Base-by-base conservation (phyloP, 2,329 filamentous ascomycete genomes). In the Cadophora sp. region DNA sequence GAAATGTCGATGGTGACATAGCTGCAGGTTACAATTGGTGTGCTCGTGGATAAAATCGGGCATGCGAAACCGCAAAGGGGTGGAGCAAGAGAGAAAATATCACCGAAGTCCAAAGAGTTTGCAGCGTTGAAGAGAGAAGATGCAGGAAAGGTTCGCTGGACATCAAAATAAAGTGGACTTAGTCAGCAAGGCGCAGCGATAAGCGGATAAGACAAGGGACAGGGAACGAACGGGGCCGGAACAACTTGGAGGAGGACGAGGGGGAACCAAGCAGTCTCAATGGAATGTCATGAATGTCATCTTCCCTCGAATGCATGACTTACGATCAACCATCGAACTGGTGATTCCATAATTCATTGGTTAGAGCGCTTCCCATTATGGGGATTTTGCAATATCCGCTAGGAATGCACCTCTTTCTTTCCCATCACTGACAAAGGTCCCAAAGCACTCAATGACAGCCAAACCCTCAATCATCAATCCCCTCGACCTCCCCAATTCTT, bases 401-500 rank as follows among this genome's bases (percentile, higher is more conserved):
- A 45, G n/a, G 5, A 48, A 13, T 20, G 2, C 18, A 39, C 7
- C 11, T 9, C 11, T 7, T 7, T 39, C 11, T 13, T 6, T 13
- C 11, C 36, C 8, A 39, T 8, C 4, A 6, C 36, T 30, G 27
- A 30, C 27, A 30, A 30, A 6, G 27, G 27, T 30, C 8, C 8
- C 36, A 13, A 39, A 9, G 36, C 2, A 39, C 2, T 13, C 36
- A 55, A 68, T 72, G 68, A 59, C 63, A 13, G 22, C 68, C n/a
- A 72, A 72, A 68, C 65, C 73, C 5, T 50, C 67, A 1, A 66
- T 72, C 48, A 58, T 50, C 3, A 68, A 68, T 51, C 45, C 68
- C 43, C 50, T 77, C 24, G 27, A 68, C 7, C 70, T 80, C 4
- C 65, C 71, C 6, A 76, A 75, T 18, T 73, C 75, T 60, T 72